Evolutionary conservation across 371 early-diverging fungal genomes (phyloP).

Genomic region (Batrachochytrium dendrobatidis): DNA sequence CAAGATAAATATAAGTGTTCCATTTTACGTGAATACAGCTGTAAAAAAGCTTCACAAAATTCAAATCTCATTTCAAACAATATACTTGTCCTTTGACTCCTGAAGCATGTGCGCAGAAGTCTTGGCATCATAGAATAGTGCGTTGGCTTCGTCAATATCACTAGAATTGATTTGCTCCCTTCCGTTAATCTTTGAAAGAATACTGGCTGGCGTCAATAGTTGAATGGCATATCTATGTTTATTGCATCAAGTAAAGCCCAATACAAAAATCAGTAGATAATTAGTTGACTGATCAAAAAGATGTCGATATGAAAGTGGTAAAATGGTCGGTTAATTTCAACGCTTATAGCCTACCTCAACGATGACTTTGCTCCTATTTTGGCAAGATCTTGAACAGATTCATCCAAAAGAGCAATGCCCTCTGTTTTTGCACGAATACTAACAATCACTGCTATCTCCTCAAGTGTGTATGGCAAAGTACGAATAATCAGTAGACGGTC

Average conservation of each 20-base stretch:
- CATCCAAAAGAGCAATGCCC: conserved; percentile 64
- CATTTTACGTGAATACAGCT: too few relatives aligned
- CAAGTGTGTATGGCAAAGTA: conserved; percentile 82
- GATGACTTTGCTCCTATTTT: conserved; percentile 78
- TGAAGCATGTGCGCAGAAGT: conserved; percentile 57
- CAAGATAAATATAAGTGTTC: too few relatives aligned
- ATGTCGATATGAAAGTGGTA: conserved; percentile 7
- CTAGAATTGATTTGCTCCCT: conserved; percentile 66
- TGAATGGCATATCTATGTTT: conserved; percentile 88
- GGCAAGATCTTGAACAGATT: conserved; percentile 69
- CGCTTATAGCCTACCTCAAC: conserved; percentile 31
- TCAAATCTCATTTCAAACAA: too few relatives aligned
- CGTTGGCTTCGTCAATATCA: conserved; percentile 78
- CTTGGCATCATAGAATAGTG: conserved; percentile 89
- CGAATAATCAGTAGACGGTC: conserved; percentile 94
- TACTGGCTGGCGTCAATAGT: conserved; percentile 84
- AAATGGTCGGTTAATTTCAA: too few relatives aligned
- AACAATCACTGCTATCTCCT: conserved; percentile 87
- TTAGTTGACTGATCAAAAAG: background rate
- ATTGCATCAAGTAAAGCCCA: background rate
- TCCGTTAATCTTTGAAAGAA: conserved; percentile 79
- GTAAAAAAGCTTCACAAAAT: too few relatives aligned
- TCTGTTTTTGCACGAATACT: conserved; percentile 88
- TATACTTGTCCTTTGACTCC: conserved; percentile 28
- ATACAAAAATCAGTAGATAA: background rate